phyloP scores from a whole-genome alignment of 2,329 filamentous ascomycete species.

The Cladosporium sphaerospermum region DNA sequence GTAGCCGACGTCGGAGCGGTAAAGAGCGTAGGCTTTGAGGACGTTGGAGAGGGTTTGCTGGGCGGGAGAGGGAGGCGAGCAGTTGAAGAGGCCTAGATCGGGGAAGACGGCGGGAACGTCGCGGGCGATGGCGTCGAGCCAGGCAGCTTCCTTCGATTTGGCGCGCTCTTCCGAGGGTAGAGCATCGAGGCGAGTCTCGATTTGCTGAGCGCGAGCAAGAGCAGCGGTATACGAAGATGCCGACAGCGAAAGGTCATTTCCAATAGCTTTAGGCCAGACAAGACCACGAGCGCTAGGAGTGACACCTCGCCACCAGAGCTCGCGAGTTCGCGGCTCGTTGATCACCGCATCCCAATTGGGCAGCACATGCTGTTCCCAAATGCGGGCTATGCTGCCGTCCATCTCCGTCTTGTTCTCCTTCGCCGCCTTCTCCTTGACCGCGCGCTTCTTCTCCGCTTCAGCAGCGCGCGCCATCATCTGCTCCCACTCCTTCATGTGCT shows the following conservation, averaged over 20 bases:
- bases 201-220: conserved; percentile 57
- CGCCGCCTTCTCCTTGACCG: conserved; percentile 45
- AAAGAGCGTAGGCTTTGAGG: conserved; percentile 73
- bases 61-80: conserved; percentile 56
- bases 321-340: conserved; percentile 60
- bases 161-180: conserved; percentile 39
- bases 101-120: conserved; percentile 64
- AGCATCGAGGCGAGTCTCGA: conserved; percentile 51
- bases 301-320: conserved; percentile 78
- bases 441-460: conserved; percentile 50
- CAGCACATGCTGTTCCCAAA: conserved; percentile 72
- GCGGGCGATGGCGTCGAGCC: conserved; percentile 58
- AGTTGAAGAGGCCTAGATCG: conserved; percentile 62
- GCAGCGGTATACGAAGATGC: conserved; percentile 65
- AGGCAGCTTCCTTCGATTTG: conserved; percentile 50
- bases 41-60: conserved; percentile 65
- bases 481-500: conserved; percentile 79
- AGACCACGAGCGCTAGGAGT: conserved; percentile 62
- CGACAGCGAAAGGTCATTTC: conserved; percentile 65
- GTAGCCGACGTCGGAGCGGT: conserved; percentile 75
- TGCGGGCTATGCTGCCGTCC: conserved; percentile 40
- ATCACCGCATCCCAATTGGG: conserved; percentile 71
- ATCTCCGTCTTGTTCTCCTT: conserved; percentile 48
- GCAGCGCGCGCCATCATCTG: conserved; percentile 66
- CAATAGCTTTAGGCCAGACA: conserved; percentile 66